Base-by-base conservation (phyloP, 2,329 filamentous ascomycete genomes). In the Aspergillus caelatus region DNA sequence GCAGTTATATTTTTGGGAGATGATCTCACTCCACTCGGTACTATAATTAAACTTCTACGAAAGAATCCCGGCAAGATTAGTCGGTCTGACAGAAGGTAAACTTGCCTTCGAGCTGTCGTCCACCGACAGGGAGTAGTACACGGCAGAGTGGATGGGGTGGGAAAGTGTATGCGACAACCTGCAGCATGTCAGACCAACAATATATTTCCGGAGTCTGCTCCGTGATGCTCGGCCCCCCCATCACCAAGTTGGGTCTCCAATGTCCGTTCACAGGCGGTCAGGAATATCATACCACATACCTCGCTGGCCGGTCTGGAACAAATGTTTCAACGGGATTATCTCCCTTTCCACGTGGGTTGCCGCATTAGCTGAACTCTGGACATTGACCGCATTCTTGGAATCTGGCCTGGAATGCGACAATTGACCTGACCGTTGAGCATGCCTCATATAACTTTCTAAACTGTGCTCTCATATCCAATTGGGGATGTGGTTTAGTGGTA, bases 401-500 rank as follows among this genome's bases (percentile, higher is more conserved):
- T 14, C 21, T 26, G 21, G 45, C 14, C 23, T 7, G 45, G 45
- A 48, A 48, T 48, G 45, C 12, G 21, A 26, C 4, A 26, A 7
- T 48, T 45, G n/a, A 45, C 43, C 16, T 23, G 10, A 45, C 4
- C 0, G 5, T 16, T 46, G 4, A 3, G 0, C 4, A 10, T 52
- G 11, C 23, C 12, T 30, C 23, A 28, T 52, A 30, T 30, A 32
- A 4, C 8, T 11, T 8, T 14, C 34, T n/a, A 53, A 1, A 2
- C 0, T 16, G 0, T 2, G 6, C 2, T 5, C 30, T n/a, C 1
- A 2, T 8, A 53, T 19, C 50, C 4, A 53, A 53, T 53, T 53
- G 50, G 50, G 50, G 50, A 53, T 53, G 50, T 53, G 50, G 50
- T 53, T 53, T 53, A 53, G 50, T 53, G 50, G 50, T 53, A 53